Evolutionary conservation across 345 rosid species (phyloP).

Genomic region (Populus deltoides): DNA sequence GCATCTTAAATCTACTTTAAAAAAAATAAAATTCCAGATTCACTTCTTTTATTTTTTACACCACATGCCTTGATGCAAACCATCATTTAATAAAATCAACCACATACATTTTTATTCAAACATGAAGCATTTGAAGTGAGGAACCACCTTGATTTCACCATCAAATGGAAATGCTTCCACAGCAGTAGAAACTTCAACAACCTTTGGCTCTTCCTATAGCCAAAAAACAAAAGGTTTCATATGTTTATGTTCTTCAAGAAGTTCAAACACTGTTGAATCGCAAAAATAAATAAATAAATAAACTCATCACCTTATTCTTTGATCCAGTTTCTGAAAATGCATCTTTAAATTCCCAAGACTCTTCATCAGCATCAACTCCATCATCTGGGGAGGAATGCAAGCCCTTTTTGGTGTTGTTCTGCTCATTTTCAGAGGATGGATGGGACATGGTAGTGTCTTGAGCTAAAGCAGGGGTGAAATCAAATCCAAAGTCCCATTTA

Average conservation of each 20-base stretch:
- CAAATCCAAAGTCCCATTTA: constrained; percentile 40
- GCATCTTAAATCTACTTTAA: not conserved
- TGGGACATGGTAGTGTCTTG: constrained; percentile 14
- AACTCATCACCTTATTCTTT: constrained; percentile 41
- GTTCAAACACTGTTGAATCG: not conserved
- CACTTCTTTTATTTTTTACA: not conserved
- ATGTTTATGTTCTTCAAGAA: constrained; percentile 1
- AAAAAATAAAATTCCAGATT: not conserved
- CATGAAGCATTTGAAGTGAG: constrained; percentile 2
- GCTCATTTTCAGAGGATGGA: constrained; percentile 20
- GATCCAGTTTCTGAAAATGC: constrained; percentile 38
- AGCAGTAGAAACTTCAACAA: constrained; percentile 18
- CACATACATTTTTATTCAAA: constrained; percentile 1
- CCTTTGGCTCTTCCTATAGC: constrained; percentile 23
- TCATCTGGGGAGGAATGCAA: constrained; percentile 20
- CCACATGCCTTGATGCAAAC: not conserved
- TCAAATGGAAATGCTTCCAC: constrained; percentile 20
- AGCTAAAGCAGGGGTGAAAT: constrained; percentile 22
- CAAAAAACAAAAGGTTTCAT: not conserved
- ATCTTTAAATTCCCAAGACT: constrained; percentile 51
- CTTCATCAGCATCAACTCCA: constrained; percentile 28
- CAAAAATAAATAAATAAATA: not conserved
- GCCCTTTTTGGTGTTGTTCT: constrained; percentile 16
- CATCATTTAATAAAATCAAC: not conserved
- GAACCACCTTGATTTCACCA: constrained; percentile 19